Evolutionary conservation across 2,329 filamentous ascomycete genomes (phyloP), one percentile per base, ranked within the genome.

Genomic region (Cercospora sojina): DNA sequence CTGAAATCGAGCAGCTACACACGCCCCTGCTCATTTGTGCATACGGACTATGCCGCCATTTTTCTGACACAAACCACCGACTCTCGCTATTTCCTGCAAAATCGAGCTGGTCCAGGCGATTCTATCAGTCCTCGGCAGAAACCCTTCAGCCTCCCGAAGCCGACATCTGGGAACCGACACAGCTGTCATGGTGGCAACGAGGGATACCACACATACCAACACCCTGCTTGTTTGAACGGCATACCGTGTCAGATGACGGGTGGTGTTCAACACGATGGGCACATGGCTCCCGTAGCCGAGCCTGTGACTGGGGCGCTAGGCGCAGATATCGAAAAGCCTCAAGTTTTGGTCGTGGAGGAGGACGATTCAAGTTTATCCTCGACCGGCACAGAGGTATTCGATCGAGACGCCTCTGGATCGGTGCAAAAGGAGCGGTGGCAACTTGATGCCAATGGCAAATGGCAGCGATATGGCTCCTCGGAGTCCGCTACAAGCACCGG

Each of bases 401-500:
- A 75, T 66, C 71, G 65, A 57, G 70, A 55, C 25, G 58, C 65
- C 12, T 60, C 67, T 59, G 66, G 68, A 25, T 61, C 61, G 35
- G 58, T 64, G 13, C 66, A 70, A 32, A 68, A 67, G 53, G 70
- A 68, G 8, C 64, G 69, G 62, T 75, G 73, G 72, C 66, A 66
- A 41, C 66, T 71, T 35, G 73, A 74, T 69, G 67, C 66, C 56
- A 70, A 75, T 69, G 75, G 74, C 55, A 72, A 70, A 64, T 76
- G 74, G 75, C 69, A 66, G 59, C 73, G 74, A 73, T 72, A 73
- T 71, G 72, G 74, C 68, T 75, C 75, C 18, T 71, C 71, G 38
- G 75, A 75, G 49, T 75, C 75, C 49, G 73, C 74, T 64, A 73
- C 74, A 31, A 76, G 75, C 67, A 77, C 75, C 16, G 74, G 70